Evolutionary conservation across 2,329 filamentous ascomycete species (phyloP).

Genomic region (Paraphoma chrysanthemicola): DNA sequence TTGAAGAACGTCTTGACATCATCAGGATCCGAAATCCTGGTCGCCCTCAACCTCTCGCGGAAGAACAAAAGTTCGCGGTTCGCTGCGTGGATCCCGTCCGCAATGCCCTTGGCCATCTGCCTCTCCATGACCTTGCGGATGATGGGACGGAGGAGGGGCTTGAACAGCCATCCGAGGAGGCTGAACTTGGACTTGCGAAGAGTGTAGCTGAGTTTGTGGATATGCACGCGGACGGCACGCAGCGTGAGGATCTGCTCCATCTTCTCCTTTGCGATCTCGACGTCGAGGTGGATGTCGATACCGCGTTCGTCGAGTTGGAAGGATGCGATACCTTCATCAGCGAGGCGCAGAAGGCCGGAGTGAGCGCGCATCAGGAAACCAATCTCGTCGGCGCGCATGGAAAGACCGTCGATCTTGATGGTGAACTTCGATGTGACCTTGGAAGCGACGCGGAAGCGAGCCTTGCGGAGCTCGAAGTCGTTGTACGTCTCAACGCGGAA

Average conservation of each 20-base stretch:
- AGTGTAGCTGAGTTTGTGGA: constrained; percentile 86
- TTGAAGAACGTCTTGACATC: constrained; percentile 83
- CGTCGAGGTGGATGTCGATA: constrained; percentile 82
- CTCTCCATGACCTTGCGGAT: constrained; percentile 80
- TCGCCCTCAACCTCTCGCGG: constrained; percentile 83
- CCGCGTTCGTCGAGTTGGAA: constrained; percentile 87
- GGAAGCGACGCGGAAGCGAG: constrained; percentile 71
- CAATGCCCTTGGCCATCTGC: constrained; percentile 76
- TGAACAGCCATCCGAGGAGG: constrained; percentile 81
- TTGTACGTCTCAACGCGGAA: constrained; percentile 84
- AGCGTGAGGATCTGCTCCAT: constrained; percentile 84
- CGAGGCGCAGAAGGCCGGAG: constrained; percentile 74
- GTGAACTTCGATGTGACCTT: constrained; percentile 75
- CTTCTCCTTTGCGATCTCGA: constrained; percentile 80
- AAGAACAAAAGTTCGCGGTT: constrained; percentile 90
- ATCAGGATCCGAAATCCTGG: constrained; percentile 79
- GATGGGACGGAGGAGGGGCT: constrained; percentile 82
- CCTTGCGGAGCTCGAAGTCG: constrained; percentile 84
- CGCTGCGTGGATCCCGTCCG: constrained; percentile 71
- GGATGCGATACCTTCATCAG: constrained; percentile 83
- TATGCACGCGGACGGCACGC: constrained; percentile 75
- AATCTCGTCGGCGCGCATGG: constrained; percentile 82
- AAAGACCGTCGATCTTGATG: constrained; percentile 81
- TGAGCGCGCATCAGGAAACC: constrained; percentile 89
- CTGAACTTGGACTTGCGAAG: constrained; percentile 77